Evolutionary conservation across 1,284 basidiomycete genomes (phyloP), one percentile per base, ranked within the genome.

Genomic region (Termitomyces sp.): DNA sequence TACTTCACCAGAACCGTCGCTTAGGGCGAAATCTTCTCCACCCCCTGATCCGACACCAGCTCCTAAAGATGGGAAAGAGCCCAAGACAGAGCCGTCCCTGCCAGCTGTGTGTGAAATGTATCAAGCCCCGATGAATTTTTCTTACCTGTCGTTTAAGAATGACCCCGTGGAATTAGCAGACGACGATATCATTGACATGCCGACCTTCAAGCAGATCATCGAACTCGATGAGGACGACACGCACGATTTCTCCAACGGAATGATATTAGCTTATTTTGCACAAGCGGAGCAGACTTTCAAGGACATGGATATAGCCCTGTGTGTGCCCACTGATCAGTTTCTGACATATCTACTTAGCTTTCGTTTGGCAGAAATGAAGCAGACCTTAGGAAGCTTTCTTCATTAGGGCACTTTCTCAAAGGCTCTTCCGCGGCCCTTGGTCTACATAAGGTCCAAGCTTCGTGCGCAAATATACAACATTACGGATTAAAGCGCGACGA

Each of bases 361-460:
- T 42, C 19, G 34, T 35, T 31, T 38, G 50, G 33, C 68, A 92
- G 88, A 57, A 63, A 65, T 39, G 67, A 64, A 21, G 75, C 83
- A 57, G 77, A 91, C 60, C 77, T 94, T 13, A 60, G 64, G 7
- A 71, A 83, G 59, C 79, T 97, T 13, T 88, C 89, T 3, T 75
- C 77, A 14, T 77, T 91, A 10, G 94, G 93, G 0, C 94, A 97
- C 70, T 97, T 92, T 70, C 83, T 97, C 66, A 97, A 97, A 69
- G 94, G 93, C 46, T 95, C 93, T 1, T 94, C 91, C 30, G 93
- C 93, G 13, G 91, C 94, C 1, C 79, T 97, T 40, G 93, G 93
- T 34, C 81, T 94, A 38, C 74, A 76, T 58, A 83, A 82, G 62
- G 92, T 97, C 51, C 85, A 92, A 66, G 78, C 74, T 26, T 84